phyloP scores from a whole-genome alignment of 176 grass and related monocot genomes.

The Juncus effusus region DNA sequence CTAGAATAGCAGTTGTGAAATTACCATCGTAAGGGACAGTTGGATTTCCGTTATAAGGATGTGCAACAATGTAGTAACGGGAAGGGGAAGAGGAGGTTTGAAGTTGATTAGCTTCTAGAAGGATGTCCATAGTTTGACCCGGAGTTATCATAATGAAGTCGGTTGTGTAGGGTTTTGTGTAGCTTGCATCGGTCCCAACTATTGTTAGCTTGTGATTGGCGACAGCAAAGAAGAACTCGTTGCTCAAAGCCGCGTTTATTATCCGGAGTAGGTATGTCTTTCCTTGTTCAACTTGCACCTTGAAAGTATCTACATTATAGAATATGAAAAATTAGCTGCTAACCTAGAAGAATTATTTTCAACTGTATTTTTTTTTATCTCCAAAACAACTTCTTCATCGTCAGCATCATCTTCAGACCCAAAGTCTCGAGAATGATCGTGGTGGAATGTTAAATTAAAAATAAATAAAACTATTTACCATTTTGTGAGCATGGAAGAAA shows the following conservation, averaged over 20 bases:
- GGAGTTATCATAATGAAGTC: conserved; percentile 69
- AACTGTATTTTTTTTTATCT: too few species aligned
- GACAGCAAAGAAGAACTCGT: conserved; percentile 70
- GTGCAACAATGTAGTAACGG: conserved; percentile 69
- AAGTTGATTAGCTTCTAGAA: conserved; percentile 35
- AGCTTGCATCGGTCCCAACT: conserved; percentile 64
- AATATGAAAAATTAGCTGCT: too few species aligned
- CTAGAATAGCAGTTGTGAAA: conserved; percentile 45
- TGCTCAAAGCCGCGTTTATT: conserved; percentile 64
- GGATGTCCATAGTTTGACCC: conserved; percentile 71
- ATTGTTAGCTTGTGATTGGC: conserved; percentile 75
- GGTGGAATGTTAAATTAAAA: too few species aligned
- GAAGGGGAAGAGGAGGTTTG: conserved; percentile 32
- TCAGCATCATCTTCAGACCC: too few species aligned
- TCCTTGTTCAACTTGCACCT: conserved; percentile 46
- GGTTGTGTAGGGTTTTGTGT: conserved; percentile 60
- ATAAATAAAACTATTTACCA: not conserved
- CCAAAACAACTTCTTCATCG: too few species aligned
- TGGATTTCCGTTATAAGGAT: conserved; percentile 26
- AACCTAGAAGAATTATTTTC: not conserved
- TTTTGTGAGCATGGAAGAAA: conserved; percentile 22
- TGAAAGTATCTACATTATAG: conserved; percentile 13
- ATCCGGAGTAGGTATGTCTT: conserved; percentile 44
- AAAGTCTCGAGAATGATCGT: too few species aligned
- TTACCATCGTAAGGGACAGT: conserved; percentile 17